Conservation (phyloP, 106 monocot species). For the Alisma plantagoaquatica region DNA sequence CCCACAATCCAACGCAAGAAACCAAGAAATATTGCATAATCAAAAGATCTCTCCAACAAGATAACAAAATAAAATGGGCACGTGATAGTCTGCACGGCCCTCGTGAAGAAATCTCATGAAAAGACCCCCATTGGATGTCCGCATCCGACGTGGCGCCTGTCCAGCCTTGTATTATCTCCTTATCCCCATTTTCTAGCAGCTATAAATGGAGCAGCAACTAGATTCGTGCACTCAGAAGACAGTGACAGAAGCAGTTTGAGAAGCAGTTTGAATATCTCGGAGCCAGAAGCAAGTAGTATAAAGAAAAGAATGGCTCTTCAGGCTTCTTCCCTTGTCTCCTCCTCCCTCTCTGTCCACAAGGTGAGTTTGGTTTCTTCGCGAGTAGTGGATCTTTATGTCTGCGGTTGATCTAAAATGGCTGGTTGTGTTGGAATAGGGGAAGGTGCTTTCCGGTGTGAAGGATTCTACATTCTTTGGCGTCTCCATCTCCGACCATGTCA, state of each 20-base stretch:
- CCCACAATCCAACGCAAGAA: no score
- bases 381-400: neutral
- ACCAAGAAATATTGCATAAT: no score
- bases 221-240: neutral
- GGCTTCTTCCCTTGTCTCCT: conserved; percentile 45
- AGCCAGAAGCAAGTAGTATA: neutral
- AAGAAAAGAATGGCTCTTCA: conserved; percentile 24
- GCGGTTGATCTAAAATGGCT: no score
- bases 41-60: no score
- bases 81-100: no score
- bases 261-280: no score
- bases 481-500: conserved; percentile 27
- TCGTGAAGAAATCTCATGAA: conserved; percentile 46
- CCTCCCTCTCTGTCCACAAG: conserved; percentile 47
- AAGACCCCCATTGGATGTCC: conserved; percentile 37
- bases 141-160: conserved; percentile 9
- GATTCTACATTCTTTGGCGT: conserved; percentile 55
- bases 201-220: neutral
- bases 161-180: no score
- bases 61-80: no score
- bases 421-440: conserved; percentile 21
- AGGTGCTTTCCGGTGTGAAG: conserved; percentile 20
- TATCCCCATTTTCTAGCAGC: conserved; percentile 14
- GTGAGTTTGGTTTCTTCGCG: conserved; percentile 18
- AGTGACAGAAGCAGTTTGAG: no score